Evolutionary conservation across 345 rosid species (phyloP), one percentile per base, ranked within the genome.

Genomic region (Populus ilicifolia): DNA sequence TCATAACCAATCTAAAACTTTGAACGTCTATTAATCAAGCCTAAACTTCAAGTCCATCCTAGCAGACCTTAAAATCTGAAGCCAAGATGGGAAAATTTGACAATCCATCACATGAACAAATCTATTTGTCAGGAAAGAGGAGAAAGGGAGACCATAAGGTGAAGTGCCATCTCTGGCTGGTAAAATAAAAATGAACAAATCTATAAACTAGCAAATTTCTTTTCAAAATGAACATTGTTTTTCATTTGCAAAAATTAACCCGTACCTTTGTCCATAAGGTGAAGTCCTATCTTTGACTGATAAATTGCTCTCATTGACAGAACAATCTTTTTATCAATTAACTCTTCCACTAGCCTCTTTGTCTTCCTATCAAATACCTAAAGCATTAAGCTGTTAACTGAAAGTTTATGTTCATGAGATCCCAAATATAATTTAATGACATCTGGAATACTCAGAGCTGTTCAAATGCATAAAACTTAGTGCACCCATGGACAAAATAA

Each of bases 251-350:
- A 25, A 67, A 5, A 36, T 36, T 56, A 68, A 33, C 10, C 14
- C 44, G 6, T 88, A 93, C 99, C 99, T 87, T 84, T 84, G 86
- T 88, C 95, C 88, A 95, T 89, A 70, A 95, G 91, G 80, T 88
- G 84, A 70, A 93, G 93, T 67, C 99, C 99, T 65, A 95, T 73
- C 86, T 89, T 95, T 46, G 99, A 93, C 83, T 95, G 98, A 84
- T 95, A 95, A 66, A 95, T 87, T 72, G 99, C 92, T 87, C 98
- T 89, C 98, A 95, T 89, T 63, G 99, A 95, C 84, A 93, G 43
- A 81, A 90, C 83, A 78, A 93, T 95, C 86, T 95, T 95, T 71
- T 88, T 85, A 81, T 93, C 93, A 76, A 95, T 91, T 79, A 93
- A 74, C 84, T 95, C 99, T 84, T 95, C 99, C 83, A 93, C 99